These are phyloP conservation scores for Oxytropis ochrocephala DNA, from an alignment of 306 rosid species.

Conservation along the genomic window DNA sequence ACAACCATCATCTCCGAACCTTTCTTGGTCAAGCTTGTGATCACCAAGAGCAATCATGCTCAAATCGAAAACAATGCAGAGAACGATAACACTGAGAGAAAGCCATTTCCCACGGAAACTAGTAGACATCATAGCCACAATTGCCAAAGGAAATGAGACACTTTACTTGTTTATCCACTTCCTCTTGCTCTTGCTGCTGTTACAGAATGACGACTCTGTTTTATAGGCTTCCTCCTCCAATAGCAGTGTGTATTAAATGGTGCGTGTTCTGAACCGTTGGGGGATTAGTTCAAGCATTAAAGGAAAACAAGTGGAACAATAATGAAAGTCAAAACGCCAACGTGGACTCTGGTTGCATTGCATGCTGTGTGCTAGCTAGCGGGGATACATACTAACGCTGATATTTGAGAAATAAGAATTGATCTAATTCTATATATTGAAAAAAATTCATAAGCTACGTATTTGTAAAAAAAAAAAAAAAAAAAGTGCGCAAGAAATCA, in stretches of 20 bases:
- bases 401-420: no score
- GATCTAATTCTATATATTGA: no score
- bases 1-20: constrained; percentile 48
- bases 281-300: constrained; percentile 29
- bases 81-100: constrained; percentile 27
- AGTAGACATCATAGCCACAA: background rate
- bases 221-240: constrained; percentile 41
- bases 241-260: constrained; percentile 19
- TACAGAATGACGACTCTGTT: background rate
- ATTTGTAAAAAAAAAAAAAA: no score
- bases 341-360: background rate
- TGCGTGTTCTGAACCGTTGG: constrained; percentile 47
- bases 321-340: constrained; percentile 20
- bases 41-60: constrained; percentile 45
- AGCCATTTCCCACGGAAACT: constrained; percentile 40
- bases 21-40: constrained; percentile 33
- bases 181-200: background rate
- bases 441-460: no score
- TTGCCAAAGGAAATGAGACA: background rate
- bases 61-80: constrained; percentile 51
- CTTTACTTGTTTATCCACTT: background rate
- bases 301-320: background rate
- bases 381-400: no score
- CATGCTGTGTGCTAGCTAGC: no score
- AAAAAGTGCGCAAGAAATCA: no score